Percentiles rank a stretch among this genome's conserved stretches.
Conservation (phyloP, 148 eudicot species). For the Dysphania ambrosioides region DNA sequence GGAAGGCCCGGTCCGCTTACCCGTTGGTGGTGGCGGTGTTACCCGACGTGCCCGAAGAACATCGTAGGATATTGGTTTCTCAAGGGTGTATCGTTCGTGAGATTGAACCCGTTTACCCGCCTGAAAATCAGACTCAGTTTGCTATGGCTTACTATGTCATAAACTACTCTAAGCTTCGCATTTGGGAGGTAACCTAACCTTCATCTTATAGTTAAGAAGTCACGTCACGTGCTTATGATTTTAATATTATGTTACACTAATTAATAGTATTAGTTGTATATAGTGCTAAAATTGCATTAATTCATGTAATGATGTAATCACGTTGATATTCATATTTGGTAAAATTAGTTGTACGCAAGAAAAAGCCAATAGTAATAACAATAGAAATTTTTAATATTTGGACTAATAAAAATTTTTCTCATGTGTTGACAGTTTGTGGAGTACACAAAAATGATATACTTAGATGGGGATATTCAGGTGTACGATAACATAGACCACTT, state of each 20-base stretch:
- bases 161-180: slow-evolving; percentile 61
- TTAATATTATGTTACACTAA: too few species aligned
- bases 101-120: slow-evolving; percentile 52
- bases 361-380: too few species aligned
- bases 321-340: too few species aligned
- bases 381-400: neutral
- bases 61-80: slow-evolving; percentile 40
- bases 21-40: slow-evolving; percentile 59
- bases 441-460: slow-evolving; percentile 45
- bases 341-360: too few species aligned
- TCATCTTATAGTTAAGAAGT: neutral
- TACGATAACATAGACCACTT: slow-evolving; percentile 45
- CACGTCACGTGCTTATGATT: too few species aligned
- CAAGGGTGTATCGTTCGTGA: slow-evolving; percentile 56
- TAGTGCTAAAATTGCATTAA: too few species aligned
- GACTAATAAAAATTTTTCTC: neutral
- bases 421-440: slow-evolving; percentile 37
- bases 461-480: slow-evolving; percentile 48
- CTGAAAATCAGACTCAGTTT: slow-evolving; percentile 47
- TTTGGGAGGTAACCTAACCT: slow-evolving; percentile 47
- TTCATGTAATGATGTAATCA: too few species aligned
- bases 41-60: slow-evolving; percentile 61
- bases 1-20: slow-evolving; percentile 39
- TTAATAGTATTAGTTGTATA: too few species aligned
- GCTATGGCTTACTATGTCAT: slow-evolving; percentile 64